Conservation (phyloP, 768 basidiomycete species). For the Nevesoporus exiguus region DNA sequence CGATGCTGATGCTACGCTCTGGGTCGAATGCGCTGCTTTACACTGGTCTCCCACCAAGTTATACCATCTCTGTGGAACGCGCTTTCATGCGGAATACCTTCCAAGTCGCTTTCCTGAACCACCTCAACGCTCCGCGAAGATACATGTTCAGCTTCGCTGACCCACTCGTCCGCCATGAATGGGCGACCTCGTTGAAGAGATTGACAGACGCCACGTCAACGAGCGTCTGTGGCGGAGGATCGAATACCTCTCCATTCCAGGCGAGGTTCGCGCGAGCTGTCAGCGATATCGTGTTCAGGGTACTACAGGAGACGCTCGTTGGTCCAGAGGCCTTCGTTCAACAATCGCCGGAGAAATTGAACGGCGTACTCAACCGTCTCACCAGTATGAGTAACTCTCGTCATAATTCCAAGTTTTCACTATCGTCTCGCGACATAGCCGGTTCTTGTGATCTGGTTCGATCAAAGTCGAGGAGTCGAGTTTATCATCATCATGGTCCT, state of each 20-base stretch:
- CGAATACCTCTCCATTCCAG: slow-evolving; percentile 35
- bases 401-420: slow-evolving; percentile 25
- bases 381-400: slow-evolving; percentile 12
- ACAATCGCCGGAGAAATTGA: slow-evolving; percentile 29
- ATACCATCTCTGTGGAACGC: slow-evolving; percentile 76
- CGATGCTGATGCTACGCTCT: slow-evolving; percentile 77
- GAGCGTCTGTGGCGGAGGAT: slow-evolving; percentile 22
- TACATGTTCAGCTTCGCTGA: slow-evolving; percentile 96
- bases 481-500: slow-evolving; percentile 60
- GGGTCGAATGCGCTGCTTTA: slow-evolving; percentile 85
- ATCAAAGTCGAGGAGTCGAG: slow-evolving; percentile 67
- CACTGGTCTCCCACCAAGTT: slow-evolving; percentile 75
- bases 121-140: slow-evolving; percentile 64
- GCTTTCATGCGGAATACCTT: slow-evolving; percentile 98
- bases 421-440: slow-evolving; percentile 22
- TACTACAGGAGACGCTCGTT: slow-evolving; percentile 82
- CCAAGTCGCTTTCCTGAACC: slow-evolving; percentile 80
- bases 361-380: slow-evolving; percentile 36
- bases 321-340: slow-evolving; percentile 29
- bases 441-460: slow-evolving; percentile 44
- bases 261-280: slow-evolving; percentile 60
- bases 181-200: slow-evolving; percentile 64
- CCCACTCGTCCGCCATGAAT: slow-evolving; percentile 68
- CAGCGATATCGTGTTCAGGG: slow-evolving; percentile 72
- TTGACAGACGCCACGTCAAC: slow-evolving; percentile 53